Evolutionary conservation across 345 rosid genomes (phyloP).

Genomic region (Gossypium arboreum): DNA sequence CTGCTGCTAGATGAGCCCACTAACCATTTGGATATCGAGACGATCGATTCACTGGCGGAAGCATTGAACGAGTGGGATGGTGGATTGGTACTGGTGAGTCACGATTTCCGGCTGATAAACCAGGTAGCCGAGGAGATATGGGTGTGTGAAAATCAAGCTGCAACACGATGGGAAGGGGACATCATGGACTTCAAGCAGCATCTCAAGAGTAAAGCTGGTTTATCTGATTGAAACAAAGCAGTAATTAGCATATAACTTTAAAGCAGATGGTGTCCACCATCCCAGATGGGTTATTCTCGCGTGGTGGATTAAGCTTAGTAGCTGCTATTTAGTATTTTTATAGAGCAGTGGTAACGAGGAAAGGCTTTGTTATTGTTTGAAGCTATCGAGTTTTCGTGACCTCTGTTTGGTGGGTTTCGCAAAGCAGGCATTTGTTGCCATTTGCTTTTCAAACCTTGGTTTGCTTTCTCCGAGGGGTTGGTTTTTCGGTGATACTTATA

Average conservation of each 20-base stretch:
- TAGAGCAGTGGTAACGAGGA: neutral
- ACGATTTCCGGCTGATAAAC: slow-evolving; percentile 84
- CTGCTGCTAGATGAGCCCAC: slow-evolving; percentile 95
- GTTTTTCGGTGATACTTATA: neutral
- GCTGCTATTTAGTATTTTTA: neutral
- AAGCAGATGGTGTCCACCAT: no score
- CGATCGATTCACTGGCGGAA: slow-evolving; percentile 86
- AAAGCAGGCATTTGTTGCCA: neutral
- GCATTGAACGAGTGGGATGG: slow-evolving; percentile 91
- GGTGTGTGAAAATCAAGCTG: slow-evolving; percentile 74
- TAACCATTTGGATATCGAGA: slow-evolving; percentile 95
- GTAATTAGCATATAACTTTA: neutral
- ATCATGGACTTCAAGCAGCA: slow-evolving; percentile 83
- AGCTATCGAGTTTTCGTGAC: neutral
- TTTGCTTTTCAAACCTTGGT: neutral
- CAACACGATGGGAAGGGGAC: slow-evolving; percentile 75
- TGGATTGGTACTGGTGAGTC: slow-evolving; percentile 82
- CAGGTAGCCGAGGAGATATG: slow-evolving; percentile 87
- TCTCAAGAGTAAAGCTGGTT: slow-evolving; percentile 74
- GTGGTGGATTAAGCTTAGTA: neutral
- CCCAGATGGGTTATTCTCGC: neutral
- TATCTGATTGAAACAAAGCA: slow-evolving; percentile 33
- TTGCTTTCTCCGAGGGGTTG: neutral
- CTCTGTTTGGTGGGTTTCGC: slow-evolving; percentile 4
- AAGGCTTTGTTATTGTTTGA: neutral